Conservation (phyloP, 2,329 filamentous ascomycete genomes). For the Alternaria viburni region DNA sequence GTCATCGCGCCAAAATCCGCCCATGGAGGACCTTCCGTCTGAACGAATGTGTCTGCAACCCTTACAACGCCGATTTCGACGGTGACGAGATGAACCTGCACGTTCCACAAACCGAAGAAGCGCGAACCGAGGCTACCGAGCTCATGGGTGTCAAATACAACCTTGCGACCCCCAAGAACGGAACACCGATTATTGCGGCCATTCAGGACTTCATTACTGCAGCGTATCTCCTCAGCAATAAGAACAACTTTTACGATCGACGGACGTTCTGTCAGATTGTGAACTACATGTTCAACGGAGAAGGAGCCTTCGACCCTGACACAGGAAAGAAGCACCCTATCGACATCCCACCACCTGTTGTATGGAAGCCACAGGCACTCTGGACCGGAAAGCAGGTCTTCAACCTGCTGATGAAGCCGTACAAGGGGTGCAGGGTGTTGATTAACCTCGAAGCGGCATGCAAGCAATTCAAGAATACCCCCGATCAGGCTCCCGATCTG, state of each 20-base stretch:
- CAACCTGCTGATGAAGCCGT: slow-evolving; percentile 88
- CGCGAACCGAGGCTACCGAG: slow-evolving; percentile 90
- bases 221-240: slow-evolving; percentile 87
- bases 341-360: slow-evolving; percentile 84
- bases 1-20: slow-evolving; percentile 89
- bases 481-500: slow-evolving; percentile 75
- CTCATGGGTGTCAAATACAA: slow-evolving; percentile 99
- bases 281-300: slow-evolving; percentile 88
- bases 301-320: slow-evolving; percentile 56
- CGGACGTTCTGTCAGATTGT: slow-evolving; percentile 88
- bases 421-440: slow-evolving; percentile 78
- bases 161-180: slow-evolving; percentile 93
- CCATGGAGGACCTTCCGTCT: slow-evolving; percentile 95
- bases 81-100: slow-evolving; percentile 99
- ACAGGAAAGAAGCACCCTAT: slow-evolving; percentile 65
- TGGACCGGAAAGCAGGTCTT: slow-evolving; percentile 99
- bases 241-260: slow-evolving; percentile 90
- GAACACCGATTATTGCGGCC: slow-evolving; percentile 97
- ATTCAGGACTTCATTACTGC: slow-evolving; percentile 99
- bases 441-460: slow-evolving; percentile 95
- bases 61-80: slow-evolving; percentile 99
- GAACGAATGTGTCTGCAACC: slow-evolving; percentile 97
- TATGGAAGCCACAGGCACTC: slow-evolving; percentile 81
- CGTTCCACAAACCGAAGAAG: slow-evolving; percentile 96
- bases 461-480: slow-evolving; percentile 73